These are phyloP conservation scores for Aspergillus tubingensis DNA, from an alignment of 2,329 filamentous ascomycete genomes.

Conservation along the genomic window DNA sequence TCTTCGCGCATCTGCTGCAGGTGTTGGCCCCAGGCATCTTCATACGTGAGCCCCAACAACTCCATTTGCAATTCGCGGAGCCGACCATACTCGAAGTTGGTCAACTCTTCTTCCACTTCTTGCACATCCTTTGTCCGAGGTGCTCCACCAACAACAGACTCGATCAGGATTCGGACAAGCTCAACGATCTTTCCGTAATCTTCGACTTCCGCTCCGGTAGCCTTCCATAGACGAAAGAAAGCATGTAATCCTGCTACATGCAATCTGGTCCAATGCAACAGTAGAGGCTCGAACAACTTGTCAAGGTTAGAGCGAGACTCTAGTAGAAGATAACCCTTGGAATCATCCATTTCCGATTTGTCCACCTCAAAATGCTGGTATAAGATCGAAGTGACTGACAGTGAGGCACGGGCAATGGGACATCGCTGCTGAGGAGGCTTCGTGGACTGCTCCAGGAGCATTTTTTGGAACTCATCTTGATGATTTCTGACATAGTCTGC, in stretches of 20 bases:
- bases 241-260: constrained; percentile 83
- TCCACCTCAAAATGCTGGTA: constrained; percentile 97
- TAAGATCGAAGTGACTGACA: constrained; percentile 82
- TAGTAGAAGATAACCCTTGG: constrained; percentile 71
- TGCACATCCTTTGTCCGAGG: constrained; percentile 78
- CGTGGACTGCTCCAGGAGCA: constrained; percentile 83
- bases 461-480: constrained; percentile 88
- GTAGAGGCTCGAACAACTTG: constrained; percentile 78
- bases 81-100: constrained; percentile 75
- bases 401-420: constrained; percentile 81
- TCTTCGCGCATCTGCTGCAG: constrained; percentile 88
- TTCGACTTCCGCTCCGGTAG: constrained; percentile 76
- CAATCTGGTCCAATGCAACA: constrained; percentile 89
- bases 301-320: constrained; percentile 80
- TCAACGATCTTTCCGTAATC: constrained; percentile 95
- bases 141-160: constrained; percentile 83
- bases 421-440: constrained; percentile 72
- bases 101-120: constrained; percentile 86
- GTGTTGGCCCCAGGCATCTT: constrained; percentile 91
- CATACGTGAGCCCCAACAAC: constrained; percentile 83
- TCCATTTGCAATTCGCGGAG: constrained; percentile 92
- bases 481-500: constrained; percentile 91
- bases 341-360: constrained; percentile 75
- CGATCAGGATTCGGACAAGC: constrained; percentile 83
- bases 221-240: constrained; percentile 91